A percentile compares a stretch with the other conserved stretches of the same genome.
These are phyloP conservation scores for Fusarium cyanostomum DNA, from an alignment of 2,329 filamentous ascomycete genomes.

Conservation along the genomic window DNA sequence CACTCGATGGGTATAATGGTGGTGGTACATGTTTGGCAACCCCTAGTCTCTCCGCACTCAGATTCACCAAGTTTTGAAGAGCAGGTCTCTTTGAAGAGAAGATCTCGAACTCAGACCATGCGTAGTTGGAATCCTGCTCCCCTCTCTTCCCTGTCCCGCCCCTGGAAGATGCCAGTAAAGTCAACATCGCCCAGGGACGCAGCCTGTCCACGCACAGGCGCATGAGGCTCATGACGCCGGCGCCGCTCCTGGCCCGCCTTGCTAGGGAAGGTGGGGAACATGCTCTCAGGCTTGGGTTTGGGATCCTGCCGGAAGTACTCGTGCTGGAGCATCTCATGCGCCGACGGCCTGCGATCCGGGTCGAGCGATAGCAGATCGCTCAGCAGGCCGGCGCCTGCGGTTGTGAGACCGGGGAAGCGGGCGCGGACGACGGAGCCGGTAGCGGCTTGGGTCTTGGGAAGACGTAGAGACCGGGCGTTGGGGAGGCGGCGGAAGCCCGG, in stretches of 20 bases:
- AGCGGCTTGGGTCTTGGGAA: conserved; percentile 62
- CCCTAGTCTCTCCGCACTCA: neutral
- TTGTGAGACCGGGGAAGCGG: conserved; percentile 83
- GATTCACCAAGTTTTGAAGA: neutral
- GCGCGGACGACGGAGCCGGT: conserved; percentile 70
- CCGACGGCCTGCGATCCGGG: conserved; percentile 75
- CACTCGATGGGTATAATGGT: neutral
- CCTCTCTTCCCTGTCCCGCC: conserved; percentile 69
- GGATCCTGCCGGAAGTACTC: conserved; percentile 91
- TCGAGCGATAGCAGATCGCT: conserved; percentile 77
- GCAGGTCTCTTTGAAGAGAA: too few relatives aligned
- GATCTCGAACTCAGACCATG: conserved; percentile 60
- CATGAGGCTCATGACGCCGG: conserved; percentile 77
- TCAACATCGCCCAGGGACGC: conserved; percentile 66
- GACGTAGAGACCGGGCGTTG: conserved; percentile 81
- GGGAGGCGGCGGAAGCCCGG: conserved; percentile 87
- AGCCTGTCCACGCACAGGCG: conserved; percentile 79
- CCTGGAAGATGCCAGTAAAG: conserved; percentile 76
- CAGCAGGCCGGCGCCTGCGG: conserved; percentile 76
- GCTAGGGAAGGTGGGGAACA: conserved; percentile 97
- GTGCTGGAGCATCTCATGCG: conserved; percentile 78
- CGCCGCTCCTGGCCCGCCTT: conserved; percentile 92
- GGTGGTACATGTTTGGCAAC: neutral
- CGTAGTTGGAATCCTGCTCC: conserved; percentile 74
- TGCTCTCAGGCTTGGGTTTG: conserved; percentile 84